Evolutionary conservation across 495 filamentous ascomycete species (phyloP).

Genomic region (Hyphodiscus hymeniophilus): DNA sequence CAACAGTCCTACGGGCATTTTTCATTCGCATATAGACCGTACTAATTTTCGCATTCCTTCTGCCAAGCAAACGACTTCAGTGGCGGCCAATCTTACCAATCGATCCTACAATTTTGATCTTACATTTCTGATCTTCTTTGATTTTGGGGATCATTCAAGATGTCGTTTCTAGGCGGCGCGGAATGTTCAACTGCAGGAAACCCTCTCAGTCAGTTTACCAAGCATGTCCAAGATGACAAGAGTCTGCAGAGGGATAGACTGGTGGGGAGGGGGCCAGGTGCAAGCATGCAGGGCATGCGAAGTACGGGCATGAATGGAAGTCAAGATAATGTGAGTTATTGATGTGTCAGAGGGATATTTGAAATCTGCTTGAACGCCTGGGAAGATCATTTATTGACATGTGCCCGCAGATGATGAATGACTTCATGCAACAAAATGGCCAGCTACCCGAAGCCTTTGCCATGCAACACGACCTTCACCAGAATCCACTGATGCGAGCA

Average conservation of each 20-base stretch:
- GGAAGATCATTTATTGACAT: neutral
- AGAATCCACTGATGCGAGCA: constrained; percentile 54
- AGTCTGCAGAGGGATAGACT: constrained; percentile 84
- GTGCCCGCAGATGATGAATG: constrained; percentile 71
- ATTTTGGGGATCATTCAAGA: constrained; percentile 31
- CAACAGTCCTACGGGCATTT: neutral
- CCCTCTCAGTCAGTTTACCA: constrained; percentile 92
- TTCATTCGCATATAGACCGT: constrained; percentile 5
- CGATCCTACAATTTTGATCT: neutral
- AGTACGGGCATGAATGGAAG: constrained; percentile 40
- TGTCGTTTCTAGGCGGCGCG: constrained; percentile 92
- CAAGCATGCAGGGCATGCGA: constrained; percentile 50
- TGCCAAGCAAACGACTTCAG: neutral
- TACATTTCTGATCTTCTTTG: neutral
- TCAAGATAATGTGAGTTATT: constrained; percentile 48
- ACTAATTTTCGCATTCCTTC: neutral
- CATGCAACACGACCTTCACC: constrained; percentile 40
- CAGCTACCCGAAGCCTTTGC: constrained; percentile 46
- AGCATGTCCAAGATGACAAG: constrained; percentile 91
- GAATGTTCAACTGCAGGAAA: constrained; percentile 97
- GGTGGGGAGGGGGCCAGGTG: constrained; percentile 55
- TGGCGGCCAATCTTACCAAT: neutral
- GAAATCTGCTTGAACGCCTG: too few relatives aligned
- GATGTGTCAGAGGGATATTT: neutral
- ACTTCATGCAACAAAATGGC: constrained; percentile 71